Evolutionary conservation across 805 yeast genomes (phyloP), one percentile per base, ranked within the genome.

Genomic region (Ogataea trehalophila): DNA sequence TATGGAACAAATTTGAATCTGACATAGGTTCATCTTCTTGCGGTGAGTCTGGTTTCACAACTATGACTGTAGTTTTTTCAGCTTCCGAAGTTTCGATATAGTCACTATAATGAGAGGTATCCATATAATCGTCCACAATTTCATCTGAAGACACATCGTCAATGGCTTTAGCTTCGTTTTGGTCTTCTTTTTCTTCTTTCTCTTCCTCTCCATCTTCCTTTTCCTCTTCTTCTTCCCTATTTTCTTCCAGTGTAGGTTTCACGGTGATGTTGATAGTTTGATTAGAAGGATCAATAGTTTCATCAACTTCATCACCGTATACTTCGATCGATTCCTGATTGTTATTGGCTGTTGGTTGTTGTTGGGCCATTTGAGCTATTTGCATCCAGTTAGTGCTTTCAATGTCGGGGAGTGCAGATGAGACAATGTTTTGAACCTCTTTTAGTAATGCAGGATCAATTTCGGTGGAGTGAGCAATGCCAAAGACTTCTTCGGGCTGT

Each of bases 361-460:
- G 36, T 22, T 46, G 52, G 5, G 54, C 54, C 29, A 48, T 31
- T 31, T 40, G 13, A 15, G 54, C 52, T 20, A 51, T 48, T n/a
- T 49, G 37, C 45, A 44, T 46, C 49, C 48, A 49, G 11, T 49
- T 48, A 13, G 46, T 46, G 6, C 43, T 38, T 18, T 33, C 15
- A 20, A 35, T 14, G 26, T 37, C 26, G 11, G 13, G 40, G 7
- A 22, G 20, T 15, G 18, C 23, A 14, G 37, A 18, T 18, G 23
- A 40, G 3, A 34, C 17, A 16, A 33, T 31, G 7, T 36, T 41
- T 6, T 29, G 22, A 33, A 23, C 44, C 4, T 43, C 43, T 33
- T 34, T 48, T 13, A 20, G 13, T 13, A 39, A n/a, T 18, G 33
- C 39, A 15, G 37, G 45, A n/a, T 11, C 34, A 14, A 9, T 33